Evolutionary conservation across 139 green algal genomes (phyloP).

Genomic region (Chlamydomonas asymmetrica): DNA sequence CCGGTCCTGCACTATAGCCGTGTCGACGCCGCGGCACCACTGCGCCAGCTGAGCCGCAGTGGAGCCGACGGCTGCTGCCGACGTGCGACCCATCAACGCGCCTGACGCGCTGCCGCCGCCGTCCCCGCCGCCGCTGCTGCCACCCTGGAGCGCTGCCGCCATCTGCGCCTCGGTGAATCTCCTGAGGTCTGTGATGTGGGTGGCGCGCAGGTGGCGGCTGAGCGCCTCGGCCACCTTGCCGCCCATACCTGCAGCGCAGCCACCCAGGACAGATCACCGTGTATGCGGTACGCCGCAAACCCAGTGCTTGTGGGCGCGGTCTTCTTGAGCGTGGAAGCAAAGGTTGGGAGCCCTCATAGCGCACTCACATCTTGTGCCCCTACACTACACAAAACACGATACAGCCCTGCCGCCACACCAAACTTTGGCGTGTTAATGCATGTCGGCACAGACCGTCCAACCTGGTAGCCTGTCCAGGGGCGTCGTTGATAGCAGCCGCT

Average conservation of each 20-base stretch:
- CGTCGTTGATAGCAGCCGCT: constrained; percentile 24
- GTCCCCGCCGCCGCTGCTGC: no score
- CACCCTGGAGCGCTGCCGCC: no score
- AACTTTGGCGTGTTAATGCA: neutral
- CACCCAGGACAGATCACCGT: no score
- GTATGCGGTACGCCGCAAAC: neutral
- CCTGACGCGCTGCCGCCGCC: no score
- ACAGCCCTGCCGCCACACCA: neutral
- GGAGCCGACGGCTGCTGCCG: no score
- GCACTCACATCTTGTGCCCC: neutral
- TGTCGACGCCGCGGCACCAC: constrained; percentile 34
- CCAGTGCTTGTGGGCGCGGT: neutral
- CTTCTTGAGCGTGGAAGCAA: neutral
- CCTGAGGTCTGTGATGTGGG: no score
- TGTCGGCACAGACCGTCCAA: neutral
- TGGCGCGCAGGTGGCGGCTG: no score
- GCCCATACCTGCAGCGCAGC: constrained; percentile 33
- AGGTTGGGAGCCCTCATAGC: neutral
- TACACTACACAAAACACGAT: neutral
- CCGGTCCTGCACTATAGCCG: constrained; percentile 28
- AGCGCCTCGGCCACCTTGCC: constrained; percentile 39
- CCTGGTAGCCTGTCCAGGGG: constrained; percentile 47
- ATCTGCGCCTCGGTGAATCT: no score
- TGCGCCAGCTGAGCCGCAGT: constrained; percentile 32
- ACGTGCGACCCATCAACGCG: no score